Conservation (phyloP, 495 filamentous ascomycete genomes). For the Penicillium parvum region DNA sequence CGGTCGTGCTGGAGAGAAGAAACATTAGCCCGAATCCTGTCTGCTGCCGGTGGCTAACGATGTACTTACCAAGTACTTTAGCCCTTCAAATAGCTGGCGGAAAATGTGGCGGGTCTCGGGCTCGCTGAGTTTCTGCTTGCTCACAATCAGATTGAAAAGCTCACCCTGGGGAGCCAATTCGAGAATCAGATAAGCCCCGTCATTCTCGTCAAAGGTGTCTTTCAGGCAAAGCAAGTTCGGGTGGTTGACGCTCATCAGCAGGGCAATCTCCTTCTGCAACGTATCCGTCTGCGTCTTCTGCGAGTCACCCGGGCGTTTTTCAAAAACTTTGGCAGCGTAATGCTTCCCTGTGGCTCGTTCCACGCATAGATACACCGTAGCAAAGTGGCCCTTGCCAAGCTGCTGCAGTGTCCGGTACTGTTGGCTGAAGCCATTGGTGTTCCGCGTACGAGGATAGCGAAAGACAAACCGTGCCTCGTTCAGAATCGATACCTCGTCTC, state of each 20-base stretch:
- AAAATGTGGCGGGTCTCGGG: constrained; percentile 81
- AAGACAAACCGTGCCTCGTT: constrained; percentile 84
- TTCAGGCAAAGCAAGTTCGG: constrained; percentile 93
- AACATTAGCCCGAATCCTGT: constrained; percentile 29
- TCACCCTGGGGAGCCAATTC: constrained; percentile 92
- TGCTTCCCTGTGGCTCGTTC: constrained; percentile 77
- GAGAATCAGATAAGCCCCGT: constrained; percentile 86
- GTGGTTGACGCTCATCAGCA: constrained; percentile 93
- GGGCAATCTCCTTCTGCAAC: constrained; percentile 91
- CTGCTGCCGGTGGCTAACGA: background rate
- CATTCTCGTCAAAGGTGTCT: constrained; percentile 88
- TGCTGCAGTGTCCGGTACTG: constrained; percentile 81
- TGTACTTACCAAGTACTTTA: constrained; percentile 84
- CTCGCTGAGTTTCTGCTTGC: constrained; percentile 82
- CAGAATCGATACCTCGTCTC: constrained; percentile 84
- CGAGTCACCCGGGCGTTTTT: constrained; percentile 70
- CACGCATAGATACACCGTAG: constrained; percentile 86
- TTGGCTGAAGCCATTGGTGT: constrained; percentile 73
- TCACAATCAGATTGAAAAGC: constrained; percentile 89
- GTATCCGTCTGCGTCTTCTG: constrained; percentile 79
- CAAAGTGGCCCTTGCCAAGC: constrained; percentile 95
- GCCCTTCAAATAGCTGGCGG: constrained; percentile 82
- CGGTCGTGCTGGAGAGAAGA: constrained; percentile 79
- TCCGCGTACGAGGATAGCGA: constrained; percentile 73
- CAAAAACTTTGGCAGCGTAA: constrained; percentile 93